phyloP scores from a whole-genome alignment of 2,329 filamentous ascomycete genomes.

The Scleromitrula shiraiana region DNA sequence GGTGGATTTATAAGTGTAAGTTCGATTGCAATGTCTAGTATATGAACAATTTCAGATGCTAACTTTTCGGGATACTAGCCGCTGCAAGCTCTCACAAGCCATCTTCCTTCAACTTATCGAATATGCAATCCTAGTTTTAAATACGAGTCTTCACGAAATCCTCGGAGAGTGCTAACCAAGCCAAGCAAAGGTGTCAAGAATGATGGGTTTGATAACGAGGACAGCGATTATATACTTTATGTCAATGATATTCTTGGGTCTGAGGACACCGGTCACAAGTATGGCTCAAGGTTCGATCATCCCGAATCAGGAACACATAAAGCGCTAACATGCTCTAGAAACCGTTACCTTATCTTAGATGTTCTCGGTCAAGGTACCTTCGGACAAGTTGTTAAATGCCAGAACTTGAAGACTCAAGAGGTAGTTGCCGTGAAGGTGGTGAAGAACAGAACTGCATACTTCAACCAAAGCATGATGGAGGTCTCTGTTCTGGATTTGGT shows the following conservation, averaged over 20 bases:
- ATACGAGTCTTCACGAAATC: constrained; percentile 96
- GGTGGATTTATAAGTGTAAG: constrained; percentile 95
- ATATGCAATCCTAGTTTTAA: constrained; percentile 98
- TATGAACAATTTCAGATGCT: constrained; percentile 14
- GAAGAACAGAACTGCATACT: constrained; percentile 98
- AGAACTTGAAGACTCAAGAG: constrained; percentile 96
- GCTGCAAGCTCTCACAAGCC: constrained; percentile 87
- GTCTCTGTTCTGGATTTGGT: constrained; percentile 94
- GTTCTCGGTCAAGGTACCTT: constrained; percentile 97
- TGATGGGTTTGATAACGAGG: constrained; percentile 97
- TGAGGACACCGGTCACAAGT: constrained; percentile 97
- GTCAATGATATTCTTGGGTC: constrained; percentile 98
- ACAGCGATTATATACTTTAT: constrained; percentile 98
- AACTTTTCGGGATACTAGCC: constrained; percentile 49
- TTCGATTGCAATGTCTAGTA: constrained; percentile 7
- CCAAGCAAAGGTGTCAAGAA: constrained; percentile 98
- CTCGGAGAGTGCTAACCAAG: constrained; percentile 90
- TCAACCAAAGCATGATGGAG: constrained; percentile 99
- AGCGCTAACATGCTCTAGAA: constrained; percentile 43
- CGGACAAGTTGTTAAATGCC: constrained; percentile 97
- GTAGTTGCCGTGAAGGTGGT: constrained; percentile 98
- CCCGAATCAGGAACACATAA: not conserved
- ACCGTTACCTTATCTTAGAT: constrained; percentile 93
- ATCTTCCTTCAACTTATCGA: constrained; percentile 89
- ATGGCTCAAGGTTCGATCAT: constrained; percentile 31